A percentile compares a stretch with the other conserved stretches of the same genome.
phyloP scores from a whole-genome alignment of 768 basidiomycete genomes.

The Leccinum fibrillosum region DNA sequence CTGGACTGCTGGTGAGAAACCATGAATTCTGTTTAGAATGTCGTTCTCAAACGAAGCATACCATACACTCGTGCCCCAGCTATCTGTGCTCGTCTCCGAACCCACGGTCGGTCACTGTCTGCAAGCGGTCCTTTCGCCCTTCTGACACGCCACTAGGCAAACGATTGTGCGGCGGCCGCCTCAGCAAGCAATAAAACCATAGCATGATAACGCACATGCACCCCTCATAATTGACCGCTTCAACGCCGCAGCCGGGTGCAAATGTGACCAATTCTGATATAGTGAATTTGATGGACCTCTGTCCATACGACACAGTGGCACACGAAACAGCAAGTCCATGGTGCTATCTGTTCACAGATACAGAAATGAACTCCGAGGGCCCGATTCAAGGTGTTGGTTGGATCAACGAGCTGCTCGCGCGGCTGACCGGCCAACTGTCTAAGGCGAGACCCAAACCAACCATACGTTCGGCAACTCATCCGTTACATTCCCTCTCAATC shows the following conservation, averaged over 20 bases:
- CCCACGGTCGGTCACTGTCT: conserved; percentile 42
- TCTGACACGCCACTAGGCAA: conserved; percentile 34
- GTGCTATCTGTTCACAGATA: conserved; percentile 71
- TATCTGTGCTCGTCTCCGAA: conserved; percentile 56
- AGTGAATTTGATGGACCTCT: conserved; percentile 61
- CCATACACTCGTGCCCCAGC: conserved; percentile 38
- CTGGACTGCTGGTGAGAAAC: conserved; percentile 56
- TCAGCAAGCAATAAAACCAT: conserved; percentile 31
- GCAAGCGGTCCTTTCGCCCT: not conserved
- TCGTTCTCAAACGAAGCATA: conserved; percentile 6
- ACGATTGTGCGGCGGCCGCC: conserved; percentile 42
- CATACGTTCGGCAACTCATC: conserved; percentile 61
- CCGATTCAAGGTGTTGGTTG: conserved; percentile 81
- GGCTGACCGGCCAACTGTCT: conserved; percentile 57
- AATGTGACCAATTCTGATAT: conserved; percentile 53
- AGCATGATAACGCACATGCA: conserved; percentile 50
- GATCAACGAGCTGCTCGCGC: conserved; percentile 80
- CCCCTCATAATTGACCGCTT: conserved; percentile 53
- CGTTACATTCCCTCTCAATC: conserved; percentile 67
- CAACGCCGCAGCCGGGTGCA: conserved; percentile 59
- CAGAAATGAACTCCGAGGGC: conserved; percentile 53
- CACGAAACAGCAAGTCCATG: conserved; percentile 51
- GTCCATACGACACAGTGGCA: conserved; percentile 68
- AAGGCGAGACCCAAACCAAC: conserved; percentile 75
- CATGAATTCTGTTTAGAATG: not conserved